Evolutionary conservation across 768 basidiomycete species (phyloP), one percentile per base, ranked within the genome.

Genomic region (Mycena maculata): DNA sequence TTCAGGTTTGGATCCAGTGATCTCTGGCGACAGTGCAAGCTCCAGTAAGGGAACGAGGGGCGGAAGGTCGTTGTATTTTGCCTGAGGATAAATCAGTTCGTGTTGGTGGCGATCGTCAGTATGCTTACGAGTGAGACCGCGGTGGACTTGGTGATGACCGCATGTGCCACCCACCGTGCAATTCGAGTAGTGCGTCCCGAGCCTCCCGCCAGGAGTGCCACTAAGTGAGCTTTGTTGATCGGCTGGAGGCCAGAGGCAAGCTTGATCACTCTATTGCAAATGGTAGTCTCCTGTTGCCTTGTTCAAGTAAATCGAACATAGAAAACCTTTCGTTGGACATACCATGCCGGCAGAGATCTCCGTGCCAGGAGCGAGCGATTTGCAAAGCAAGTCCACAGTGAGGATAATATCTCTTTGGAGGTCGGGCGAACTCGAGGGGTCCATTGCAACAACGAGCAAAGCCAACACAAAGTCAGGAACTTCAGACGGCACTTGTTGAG

Each of bases 401-500:
- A 77, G 69, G 48, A 82, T 81, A 48, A 91, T 76, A 9, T 87
- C 86, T 27, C 74, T 78, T 59, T 76, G 79, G 10, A 89, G 78
- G 16, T 85, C 83, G 4, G 75, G 72, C 1, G 83, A 76, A 33
- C 84, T 84, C 15, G 81, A 76, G 2, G 81, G 75, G 70, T 93
- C 92, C 66, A 91, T 82, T 2, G 81, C 88, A 28, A 93, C 74
- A 3, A 90, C 76, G 5, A 89, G 65, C 44, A 93, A 69, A 2
- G 81, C 76, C 53, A 87, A 68, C 10, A 90, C 69, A 23, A 89
- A 73, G 62, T 87, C 82, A 15, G 85, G 81, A 1, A 85, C 71
- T 23, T 90, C 87, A 7, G 78, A 73, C 9, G 60, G 47, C 20
- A 71, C 67, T 18, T 86, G 72, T 55, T 74, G 76, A 52, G 77